phyloP scores from a whole-genome alignment of 2,329 filamentous ascomycete genomes.

The Teratosphaeriaceae sp. region DNA sequence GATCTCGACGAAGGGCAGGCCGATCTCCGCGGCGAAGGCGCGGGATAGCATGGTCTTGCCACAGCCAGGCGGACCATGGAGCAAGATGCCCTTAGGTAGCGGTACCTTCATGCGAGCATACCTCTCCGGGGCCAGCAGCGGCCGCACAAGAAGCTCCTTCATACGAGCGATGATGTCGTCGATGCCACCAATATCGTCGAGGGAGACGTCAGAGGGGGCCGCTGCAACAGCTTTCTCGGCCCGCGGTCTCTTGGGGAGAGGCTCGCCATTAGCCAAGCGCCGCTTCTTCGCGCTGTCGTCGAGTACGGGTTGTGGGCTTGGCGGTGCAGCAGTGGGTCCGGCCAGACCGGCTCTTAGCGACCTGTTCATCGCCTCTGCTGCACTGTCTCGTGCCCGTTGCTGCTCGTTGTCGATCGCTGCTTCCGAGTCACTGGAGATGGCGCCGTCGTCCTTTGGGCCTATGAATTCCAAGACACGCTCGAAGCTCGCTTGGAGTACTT shows the following conservation, averaged over 20 bases:
- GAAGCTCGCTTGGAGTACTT: conserved; percentile 74
- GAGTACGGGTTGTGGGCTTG: background rate
- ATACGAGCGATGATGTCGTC: conserved; percentile 64
- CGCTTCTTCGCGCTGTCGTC: conserved; percentile 37
- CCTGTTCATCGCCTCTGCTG: conserved; percentile 54
- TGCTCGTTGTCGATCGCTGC: conserved; percentile 42
- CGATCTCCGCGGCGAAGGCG: conserved; percentile 68
- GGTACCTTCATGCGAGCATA: conserved; percentile 61
- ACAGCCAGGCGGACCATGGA: conserved; percentile 79
- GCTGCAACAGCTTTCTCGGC: conserved; percentile 37
- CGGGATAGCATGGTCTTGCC: conserved; percentile 81
- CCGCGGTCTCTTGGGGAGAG: conserved; percentile 60
- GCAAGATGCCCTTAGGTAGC: conserved; percentile 65
- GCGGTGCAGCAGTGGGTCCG: background rate
- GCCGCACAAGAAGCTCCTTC: conserved; percentile 64
- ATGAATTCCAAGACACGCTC: conserved; percentile 72
- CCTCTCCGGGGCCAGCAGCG: conserved; percentile 60
- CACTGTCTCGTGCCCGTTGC: conserved; percentile 17
- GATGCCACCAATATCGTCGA: conserved; percentile 70
- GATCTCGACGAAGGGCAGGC: conserved; percentile 74
- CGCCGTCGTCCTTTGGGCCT: conserved; percentile 51
- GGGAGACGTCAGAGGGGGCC: conserved; percentile 59
- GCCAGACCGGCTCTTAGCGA: conserved; percentile 33
- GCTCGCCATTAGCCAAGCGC: conserved; percentile 57
- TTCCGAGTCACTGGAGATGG: conserved; percentile 49